Base-by-base conservation (phyloP, 176 grass and related monocot species). In the Otatea glauca region DNA sequence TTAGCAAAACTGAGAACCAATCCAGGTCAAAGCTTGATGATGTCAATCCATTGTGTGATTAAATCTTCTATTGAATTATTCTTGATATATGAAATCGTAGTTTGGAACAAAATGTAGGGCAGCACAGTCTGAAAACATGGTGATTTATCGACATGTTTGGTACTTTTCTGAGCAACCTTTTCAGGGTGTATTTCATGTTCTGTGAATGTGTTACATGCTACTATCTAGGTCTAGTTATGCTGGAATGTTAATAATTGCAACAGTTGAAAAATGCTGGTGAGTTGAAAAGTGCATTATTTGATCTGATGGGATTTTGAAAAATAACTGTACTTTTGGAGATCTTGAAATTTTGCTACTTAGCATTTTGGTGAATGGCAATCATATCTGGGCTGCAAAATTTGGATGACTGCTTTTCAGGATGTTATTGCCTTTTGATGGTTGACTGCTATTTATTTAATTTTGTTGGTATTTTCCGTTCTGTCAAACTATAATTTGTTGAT, bases 401-500 rank as follows among this genome's bases (percentile, higher is more conserved):
- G 32, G 51, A 68, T 51, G 16, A 16, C 24, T 51, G 23, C 9
- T 51, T 74, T 74, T 84, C n/a, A 25, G 47, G 50, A 13, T 79
- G 23, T 45, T 80, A 32, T 75, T 49, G 42, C 9, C 16, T 12
- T 70, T 75, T 63, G 17, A 76, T 86, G 62, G 9, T 86, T 54
- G 45, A 27, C 14, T 55, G 63, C 70, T 80, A 9, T 43, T 84
- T n/a, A 23, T 64, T 50, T 72, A 32, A 51, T 49, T 83, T 43
- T 79, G 48, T 89, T 86, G 13, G 23, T 59, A 73, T 67, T 67
- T 72, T 50, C 18, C 38, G 4, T 79, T 83, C 11, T 87, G 67
- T 53, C 78, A 68, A 81, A 68, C 81, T 63, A 44, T 74, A n/a
- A 10, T 55, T 88, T 92, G 15, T 84, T 25, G 6, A 72, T 86